phyloP scores from a whole-genome alignment of 495 filamentous ascomycete species.

The Rostrohypoxylon terebratum region DNA sequence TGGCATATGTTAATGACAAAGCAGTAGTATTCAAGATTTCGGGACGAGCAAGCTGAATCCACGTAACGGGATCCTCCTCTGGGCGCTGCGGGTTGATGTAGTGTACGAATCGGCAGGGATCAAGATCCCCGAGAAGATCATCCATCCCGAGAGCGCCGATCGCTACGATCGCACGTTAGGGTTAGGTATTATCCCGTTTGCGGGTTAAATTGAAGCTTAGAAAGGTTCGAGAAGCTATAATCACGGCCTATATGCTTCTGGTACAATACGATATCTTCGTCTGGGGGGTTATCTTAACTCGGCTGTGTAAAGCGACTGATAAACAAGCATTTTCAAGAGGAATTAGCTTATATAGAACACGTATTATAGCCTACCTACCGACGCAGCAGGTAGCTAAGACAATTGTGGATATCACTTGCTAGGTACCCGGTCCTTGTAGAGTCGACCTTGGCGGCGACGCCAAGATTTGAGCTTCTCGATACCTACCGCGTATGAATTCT shows the following conservation, averaged over 20 bases:
- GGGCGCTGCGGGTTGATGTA: background rate
- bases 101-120: slow-evolving; percentile 15
- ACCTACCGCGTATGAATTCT: slow-evolving; percentile 24
- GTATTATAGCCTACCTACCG: slow-evolving; percentile 1
- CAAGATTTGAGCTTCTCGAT: slow-evolving; percentile 25
- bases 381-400: background rate
- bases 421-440: slow-evolving; percentile 14
- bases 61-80: background rate
- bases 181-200: background rate
- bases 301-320: background rate
- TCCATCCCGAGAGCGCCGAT: slow-evolving; percentile 26
- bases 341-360: slow-evolving; percentile 9
- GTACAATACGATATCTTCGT: background rate
- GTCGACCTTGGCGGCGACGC: slow-evolving; percentile 12
- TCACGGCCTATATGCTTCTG: background rate
- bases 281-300: background rate
- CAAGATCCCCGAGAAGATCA: slow-evolving; percentile 23
- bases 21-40: slow-evolving; percentile 16
- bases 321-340: background rate
- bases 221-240: slow-evolving; percentile 12
- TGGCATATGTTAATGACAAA: background rate
- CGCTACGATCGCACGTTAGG: slow-evolving; percentile 23
- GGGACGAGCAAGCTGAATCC: slow-evolving; percentile 16
- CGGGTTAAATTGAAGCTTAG: background rate
- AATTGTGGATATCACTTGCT: slow-evolving; percentile 23